These are phyloP conservation scores for Pleurotus cornucopiae DNA, from an alignment of 768 basidiomycete genomes.

Conservation along the genomic window DNA sequence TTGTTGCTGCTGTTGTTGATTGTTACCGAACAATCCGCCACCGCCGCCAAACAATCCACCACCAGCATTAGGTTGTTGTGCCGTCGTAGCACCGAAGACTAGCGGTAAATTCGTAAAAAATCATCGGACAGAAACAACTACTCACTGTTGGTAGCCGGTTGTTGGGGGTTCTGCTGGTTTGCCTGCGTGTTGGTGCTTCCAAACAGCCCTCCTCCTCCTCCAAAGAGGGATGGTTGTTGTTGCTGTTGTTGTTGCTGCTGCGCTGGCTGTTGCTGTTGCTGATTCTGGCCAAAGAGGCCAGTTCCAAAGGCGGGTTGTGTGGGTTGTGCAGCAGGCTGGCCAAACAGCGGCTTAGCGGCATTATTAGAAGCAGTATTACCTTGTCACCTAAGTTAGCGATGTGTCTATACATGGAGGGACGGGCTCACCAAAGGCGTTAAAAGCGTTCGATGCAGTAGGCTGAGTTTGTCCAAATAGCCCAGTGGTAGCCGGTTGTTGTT, in stretches of 20 bases:
- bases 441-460: conserved; percentile 23
- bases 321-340: conserved; percentile 36
- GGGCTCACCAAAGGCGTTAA: conserved; percentile 35
- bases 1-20: conserved; percentile 15
- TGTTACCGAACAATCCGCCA: conserved; percentile 25
- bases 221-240: conserved; percentile 14
- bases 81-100: conserved; percentile 35
- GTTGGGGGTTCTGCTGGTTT: conserved; percentile 26
- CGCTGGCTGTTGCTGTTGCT: conserved; percentile 30
- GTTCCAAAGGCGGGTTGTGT: conserved; percentile 28
- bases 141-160: conserved; percentile 30
- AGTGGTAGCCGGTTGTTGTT: conserved; percentile 20
- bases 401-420: conserved; percentile 12
- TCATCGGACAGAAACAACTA: conserved; percentile 12
- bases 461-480: conserved; percentile 28
- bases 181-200: conserved; percentile 26
- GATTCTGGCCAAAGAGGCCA: conserved; percentile 30
- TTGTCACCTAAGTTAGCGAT: conserved; percentile 20
- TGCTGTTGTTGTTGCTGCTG: conserved; percentile 26
- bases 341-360: conserved; percentile 46
- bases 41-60: conserved; percentile 29
- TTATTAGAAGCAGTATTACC: conserved; percentile 23
- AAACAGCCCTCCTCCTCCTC: conserved; percentile 27
- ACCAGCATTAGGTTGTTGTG: conserved; percentile 18
- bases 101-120: conserved; percentile 2